phyloP scores from a whole-genome alignment of 2,329 filamentous ascomycete species.

The Talaromyces sp. region DNA sequence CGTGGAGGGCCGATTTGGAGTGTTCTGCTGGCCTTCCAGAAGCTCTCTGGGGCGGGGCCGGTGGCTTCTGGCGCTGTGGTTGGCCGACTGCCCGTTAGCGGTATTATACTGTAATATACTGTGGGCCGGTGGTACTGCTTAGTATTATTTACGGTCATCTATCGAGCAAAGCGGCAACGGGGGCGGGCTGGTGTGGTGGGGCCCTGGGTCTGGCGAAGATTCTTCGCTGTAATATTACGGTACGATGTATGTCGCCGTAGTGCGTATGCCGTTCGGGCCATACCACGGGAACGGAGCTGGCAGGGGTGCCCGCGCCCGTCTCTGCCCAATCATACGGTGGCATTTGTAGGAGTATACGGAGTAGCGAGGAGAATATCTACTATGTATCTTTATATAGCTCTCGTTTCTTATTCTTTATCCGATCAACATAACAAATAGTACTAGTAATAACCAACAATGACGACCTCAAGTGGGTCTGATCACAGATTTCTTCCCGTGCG shows the following conservation, averaged over 20 bases:
- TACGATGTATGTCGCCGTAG: no score
- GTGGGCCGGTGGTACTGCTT: background rate
- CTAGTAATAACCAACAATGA: background rate
- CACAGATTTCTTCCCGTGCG: background rate
- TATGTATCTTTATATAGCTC: no score
- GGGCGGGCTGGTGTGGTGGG: background rate
- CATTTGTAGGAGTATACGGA: no score
- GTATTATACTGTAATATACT: background rate
- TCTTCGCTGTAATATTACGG: background rate
- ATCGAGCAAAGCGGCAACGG: background rate
- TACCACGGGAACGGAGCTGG: background rate
- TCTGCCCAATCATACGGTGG: background rate
- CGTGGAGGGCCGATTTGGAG: background rate
- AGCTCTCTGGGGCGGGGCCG: conserved; percentile 18
- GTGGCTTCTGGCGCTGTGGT: background rate
- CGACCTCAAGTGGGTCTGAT: background rate
- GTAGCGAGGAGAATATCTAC: no score
- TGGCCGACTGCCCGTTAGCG: background rate
- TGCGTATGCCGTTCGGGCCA: background rate
- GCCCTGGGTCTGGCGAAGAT: background rate
- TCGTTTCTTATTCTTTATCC: no score
- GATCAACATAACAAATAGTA: no score
- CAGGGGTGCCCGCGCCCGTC: background rate
- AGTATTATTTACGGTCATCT: background rate
- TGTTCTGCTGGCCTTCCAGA: conserved; percentile 17